Evolutionary conservation across 805 yeast species (phyloP).

Genomic region (Cyberlindnera meyerae): DNA sequence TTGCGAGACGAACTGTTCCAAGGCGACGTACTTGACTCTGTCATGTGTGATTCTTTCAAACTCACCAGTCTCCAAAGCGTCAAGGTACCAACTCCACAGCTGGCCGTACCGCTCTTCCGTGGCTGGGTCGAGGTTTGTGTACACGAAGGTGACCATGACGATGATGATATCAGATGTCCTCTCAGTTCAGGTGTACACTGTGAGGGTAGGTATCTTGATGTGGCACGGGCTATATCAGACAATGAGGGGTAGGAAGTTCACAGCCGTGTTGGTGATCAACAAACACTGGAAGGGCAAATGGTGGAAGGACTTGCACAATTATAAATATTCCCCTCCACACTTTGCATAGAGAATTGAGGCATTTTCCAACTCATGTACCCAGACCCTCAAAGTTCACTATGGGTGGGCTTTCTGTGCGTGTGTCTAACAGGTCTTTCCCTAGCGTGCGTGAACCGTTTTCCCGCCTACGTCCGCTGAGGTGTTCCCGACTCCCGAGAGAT

Average conservation of each 20-base stretch:
- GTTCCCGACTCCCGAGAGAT: slow-evolving; percentile 10
- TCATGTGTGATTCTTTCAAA: slow-evolving; percentile 16
- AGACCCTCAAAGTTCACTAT: too few relatives aligned
- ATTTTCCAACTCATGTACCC: slow-evolving; percentile 3
- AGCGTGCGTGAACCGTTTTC: slow-evolving; percentile 1
- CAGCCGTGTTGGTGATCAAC: too few relatives aligned
- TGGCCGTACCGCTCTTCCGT: slow-evolving; percentile 11
- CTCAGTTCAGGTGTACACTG: too few relatives aligned
- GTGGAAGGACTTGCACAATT: too few relatives aligned
- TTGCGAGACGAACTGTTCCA: slow-evolving; percentile 13
- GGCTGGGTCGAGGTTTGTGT: slow-evolving; percentile 12
- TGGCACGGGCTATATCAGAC: neutral
- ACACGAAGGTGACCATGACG: slow-evolving; percentile 17
- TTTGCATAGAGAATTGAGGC: slow-evolving; percentile 13
- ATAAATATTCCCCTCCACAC: too few relatives aligned
- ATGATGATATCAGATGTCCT: too few relatives aligned
- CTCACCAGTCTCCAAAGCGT: slow-evolving; percentile 14
- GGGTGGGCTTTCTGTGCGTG: too few relatives aligned
- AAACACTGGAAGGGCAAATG: too few relatives aligned
- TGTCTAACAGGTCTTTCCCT: neutral
- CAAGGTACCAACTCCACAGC: slow-evolving; percentile 20
- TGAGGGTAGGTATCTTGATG: too few relatives aligned
- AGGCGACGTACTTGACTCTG: slow-evolving; percentile 7
- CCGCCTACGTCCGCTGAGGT: neutral
- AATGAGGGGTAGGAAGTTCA: neutral